phyloP scores from a whole-genome alignment of 2,329 filamentous ascomycete species.

The Exophiala oligosperma region DNA sequence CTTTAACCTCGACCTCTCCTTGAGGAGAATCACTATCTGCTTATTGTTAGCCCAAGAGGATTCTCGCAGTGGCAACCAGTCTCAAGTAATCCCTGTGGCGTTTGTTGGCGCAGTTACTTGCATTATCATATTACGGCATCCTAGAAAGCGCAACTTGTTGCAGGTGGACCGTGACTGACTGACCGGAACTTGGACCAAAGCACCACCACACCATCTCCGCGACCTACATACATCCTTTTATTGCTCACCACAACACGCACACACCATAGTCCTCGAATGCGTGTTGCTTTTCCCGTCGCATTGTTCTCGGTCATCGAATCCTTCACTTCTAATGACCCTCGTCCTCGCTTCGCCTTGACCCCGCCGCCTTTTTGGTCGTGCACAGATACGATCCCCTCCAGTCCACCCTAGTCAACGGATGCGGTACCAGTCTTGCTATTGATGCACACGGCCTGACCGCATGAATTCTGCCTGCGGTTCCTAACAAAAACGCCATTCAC shows the following conservation, averaged over 20 bases:
- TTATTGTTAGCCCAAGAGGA: background rate
- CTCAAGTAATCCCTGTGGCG: background rate
- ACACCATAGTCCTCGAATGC: background rate
- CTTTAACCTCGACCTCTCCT: no score
- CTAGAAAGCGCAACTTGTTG: background rate
- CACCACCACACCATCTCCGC: background rate
- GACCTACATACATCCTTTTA: no score
- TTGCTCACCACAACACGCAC: background rate
- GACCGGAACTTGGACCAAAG: background rate
- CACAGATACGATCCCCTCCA: conserved; percentile 11
- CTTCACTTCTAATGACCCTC: background rate
- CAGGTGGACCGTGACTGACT: background rate
- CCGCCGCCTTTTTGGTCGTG: conserved; percentile 5
- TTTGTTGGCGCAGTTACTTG: background rate
- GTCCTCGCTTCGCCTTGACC: background rate
- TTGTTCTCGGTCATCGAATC: background rate
- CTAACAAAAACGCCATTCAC: conserved; percentile 5
- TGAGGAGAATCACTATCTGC: no score
- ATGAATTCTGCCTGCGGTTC: conserved; percentile 18
- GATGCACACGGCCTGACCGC: conserved; percentile 3
- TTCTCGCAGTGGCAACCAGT: background rate
- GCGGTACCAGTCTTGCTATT: conserved; percentile 14
- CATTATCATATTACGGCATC: background rate
- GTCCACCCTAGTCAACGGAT: conserved; percentile 18
- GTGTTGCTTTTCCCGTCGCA: background rate